Evolutionary conservation across 2,329 filamentous ascomycete species (phyloP).

Genomic region (Metarhizium robertsii): DNA sequence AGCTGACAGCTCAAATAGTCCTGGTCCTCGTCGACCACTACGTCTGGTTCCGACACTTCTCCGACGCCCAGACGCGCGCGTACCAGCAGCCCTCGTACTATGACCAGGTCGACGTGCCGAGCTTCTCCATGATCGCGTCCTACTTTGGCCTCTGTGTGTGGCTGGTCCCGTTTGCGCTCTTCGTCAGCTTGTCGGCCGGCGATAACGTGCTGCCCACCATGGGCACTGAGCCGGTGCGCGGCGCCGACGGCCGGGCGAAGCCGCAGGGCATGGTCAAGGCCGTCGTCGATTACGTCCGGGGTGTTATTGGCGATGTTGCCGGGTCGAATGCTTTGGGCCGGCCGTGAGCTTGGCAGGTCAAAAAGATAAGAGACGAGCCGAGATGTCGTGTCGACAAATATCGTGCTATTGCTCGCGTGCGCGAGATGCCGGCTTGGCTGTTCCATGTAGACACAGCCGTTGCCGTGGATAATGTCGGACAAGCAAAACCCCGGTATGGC

Average conservation of each 20-base stretch:
- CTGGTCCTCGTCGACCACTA: conserved; percentile 88
- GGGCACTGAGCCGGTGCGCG: conserved; percentile 52
- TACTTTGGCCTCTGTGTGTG: conserved; percentile 96
- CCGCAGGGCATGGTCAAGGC: conserved; percentile 60
- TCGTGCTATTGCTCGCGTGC: neutral
- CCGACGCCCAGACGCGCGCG: conserved; percentile 46
- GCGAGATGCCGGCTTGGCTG: conserved; percentile 4
- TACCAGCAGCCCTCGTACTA: conserved; percentile 54
- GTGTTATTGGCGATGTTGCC: conserved; percentile 38
- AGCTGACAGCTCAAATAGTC: conserved; percentile 29
- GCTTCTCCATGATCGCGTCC: conserved; percentile 87
- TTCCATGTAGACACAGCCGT: neutral
- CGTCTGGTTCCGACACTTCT: conserved; percentile 93
- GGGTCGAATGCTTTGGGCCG: conserved; percentile 17
- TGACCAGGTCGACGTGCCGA: conserved; percentile 57
- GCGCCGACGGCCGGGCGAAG: conserved; percentile 36
- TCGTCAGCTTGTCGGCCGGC: conserved; percentile 86
- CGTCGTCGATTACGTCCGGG: conserved; percentile 48
- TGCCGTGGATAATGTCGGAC: neutral
- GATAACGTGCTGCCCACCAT: conserved; percentile 94
- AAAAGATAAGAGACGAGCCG: neutral
- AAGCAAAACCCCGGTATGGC: neutral
- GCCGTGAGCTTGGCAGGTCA: conserved; percentile 5
- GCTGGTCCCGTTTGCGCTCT: conserved; percentile 91
- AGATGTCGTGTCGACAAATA: neutral